Evolutionary conservation across 257 asterid species (phyloP), one percentile per base, ranked within the genome.

Genomic region (Penstemon barbatus): DNA sequence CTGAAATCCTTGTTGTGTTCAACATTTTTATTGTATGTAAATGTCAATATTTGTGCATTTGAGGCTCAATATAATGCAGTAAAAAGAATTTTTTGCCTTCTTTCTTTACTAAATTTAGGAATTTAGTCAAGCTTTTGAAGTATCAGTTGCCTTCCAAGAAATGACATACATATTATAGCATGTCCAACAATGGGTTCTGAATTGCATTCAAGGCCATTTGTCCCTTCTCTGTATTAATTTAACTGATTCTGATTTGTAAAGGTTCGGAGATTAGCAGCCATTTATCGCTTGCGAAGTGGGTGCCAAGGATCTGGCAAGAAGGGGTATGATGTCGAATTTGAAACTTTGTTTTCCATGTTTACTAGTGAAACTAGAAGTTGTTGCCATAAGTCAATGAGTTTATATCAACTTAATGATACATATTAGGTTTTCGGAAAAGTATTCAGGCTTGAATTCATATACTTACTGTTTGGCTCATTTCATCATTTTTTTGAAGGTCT

Each of bases 281-380:
- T 91, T 55, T 94, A 91, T 75, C 83, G 92, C 41, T 76, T 91
- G 85, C 79, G 70, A 59, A 89, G 97, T 83, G 82, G 76, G 51
- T 80, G 85, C 53, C 92, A 86, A 82, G 92, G 95, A 64, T 87
- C 94, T 75, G 96, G 99, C 74, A 90, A 83, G 84, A 90, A 87
- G 89, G 91, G 96, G 97, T 93, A 82, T 69, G 53, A 41, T 8
- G 1, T 60, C 48, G 70, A 48, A 54, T 66, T 36, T 65, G 68
- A 15, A 45, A 66, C 15, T 61, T 52, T 64, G 15, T 68, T 66
- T 8, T 38, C 64, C 12, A 12, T 66, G 59, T 36, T 52, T 7
- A 51, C 15, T 8, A n/a, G 18, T 11, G 43, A 12, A 51, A 57
- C 36, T 72, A 15, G 18, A 15, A 15, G 18, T 15, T 15, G 18